A percentile compares a stretch with the other conserved stretches of the same genome.
Evolutionary conservation across 164 flowering plant species (phyloP).

Genomic region (Sedum album): DNA sequence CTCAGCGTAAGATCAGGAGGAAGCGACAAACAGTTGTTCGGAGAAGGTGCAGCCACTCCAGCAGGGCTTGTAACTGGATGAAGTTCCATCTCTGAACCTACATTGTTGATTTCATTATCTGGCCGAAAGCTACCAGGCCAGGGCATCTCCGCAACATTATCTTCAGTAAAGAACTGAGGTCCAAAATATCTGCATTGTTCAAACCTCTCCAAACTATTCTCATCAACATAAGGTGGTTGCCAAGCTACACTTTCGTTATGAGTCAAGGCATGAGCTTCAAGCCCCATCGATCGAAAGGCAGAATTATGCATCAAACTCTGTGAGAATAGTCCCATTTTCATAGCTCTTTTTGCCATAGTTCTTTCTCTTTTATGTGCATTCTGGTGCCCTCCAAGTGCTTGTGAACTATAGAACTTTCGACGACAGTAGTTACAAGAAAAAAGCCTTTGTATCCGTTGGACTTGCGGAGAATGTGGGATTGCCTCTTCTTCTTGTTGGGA

Average conservation of each 20-base stretch:
- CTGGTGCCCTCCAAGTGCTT: slow-evolving; percentile 86
- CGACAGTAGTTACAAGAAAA: slow-evolving; percentile 83
- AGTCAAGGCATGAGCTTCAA: slow-evolving; percentile 59
- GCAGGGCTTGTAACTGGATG: background rate
- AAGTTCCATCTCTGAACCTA: background rate
- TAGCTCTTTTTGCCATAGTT: slow-evolving; percentile 71
- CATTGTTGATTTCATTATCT: background rate
- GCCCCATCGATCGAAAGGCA: slow-evolving; percentile 47
- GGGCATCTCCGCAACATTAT: background rate
- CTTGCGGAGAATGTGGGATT: slow-evolving; percentile 16
- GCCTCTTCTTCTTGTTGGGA: slow-evolving; percentile 21
- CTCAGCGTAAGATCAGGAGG: background rate
- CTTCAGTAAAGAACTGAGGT: background rate
- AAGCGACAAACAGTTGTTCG: background rate
- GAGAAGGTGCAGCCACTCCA: background rate
- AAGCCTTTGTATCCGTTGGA: slow-evolving; percentile 32
- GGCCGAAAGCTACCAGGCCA: slow-evolving; percentile 6
- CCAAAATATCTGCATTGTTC: background rate
- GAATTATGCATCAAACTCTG: slow-evolving; percentile 57
- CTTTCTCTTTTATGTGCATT: slow-evolving; percentile 85
- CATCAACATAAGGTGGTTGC: background rate
- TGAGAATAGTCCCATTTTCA: slow-evolving; percentile 65
- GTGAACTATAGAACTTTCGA: slow-evolving; percentile 82
- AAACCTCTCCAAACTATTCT: background rate
- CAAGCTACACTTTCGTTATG: slow-evolving; percentile 32